Conservation (phyloP, 2,329 filamentous ascomycete species). For the Ophiosphaerella herpotricha region DNA sequence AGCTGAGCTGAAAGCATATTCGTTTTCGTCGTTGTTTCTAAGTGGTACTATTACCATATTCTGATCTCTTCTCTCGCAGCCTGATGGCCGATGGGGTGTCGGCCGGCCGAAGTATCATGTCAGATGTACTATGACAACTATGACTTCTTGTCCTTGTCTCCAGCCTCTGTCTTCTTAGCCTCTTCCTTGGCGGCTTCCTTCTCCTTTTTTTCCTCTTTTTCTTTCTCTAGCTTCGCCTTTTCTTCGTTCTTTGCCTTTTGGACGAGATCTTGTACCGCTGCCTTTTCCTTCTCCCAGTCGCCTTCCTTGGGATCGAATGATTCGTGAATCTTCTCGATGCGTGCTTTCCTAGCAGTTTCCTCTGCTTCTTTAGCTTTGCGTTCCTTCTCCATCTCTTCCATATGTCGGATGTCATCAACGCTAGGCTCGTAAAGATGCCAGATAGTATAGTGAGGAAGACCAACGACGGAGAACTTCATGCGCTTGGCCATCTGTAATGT, state of each 20-base stretch:
- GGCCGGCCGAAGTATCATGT: not conserved
- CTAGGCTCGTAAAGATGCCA: conserved; percentile 99
- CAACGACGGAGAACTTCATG: conserved; percentile 94
- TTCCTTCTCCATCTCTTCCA: conserved; percentile 98
- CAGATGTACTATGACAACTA: not conserved
- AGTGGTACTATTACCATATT: no score
- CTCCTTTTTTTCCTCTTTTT: conserved; percentile 60
- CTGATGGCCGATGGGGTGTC: not conserved
- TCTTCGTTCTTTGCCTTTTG: conserved; percentile 58
- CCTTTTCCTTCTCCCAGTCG: conserved; percentile 92
- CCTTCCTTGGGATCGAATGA: conserved; percentile 75
- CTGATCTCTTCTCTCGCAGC: not conserved
- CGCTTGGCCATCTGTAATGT: conserved; percentile 83
- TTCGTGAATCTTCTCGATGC: conserved; percentile 77
- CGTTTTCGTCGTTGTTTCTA: no score
- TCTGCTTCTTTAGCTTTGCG: conserved; percentile 78
- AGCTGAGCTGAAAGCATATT: no score
- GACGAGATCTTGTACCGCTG: conserved; percentile 71
- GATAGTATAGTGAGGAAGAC: conserved; percentile 95
- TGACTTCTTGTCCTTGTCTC: conserved; percentile 47
- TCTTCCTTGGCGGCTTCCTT: conserved; percentile 50
- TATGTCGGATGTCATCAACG: conserved; percentile 93
- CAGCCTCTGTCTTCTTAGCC: conserved; percentile 18
- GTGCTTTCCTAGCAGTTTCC: conserved; percentile 73
- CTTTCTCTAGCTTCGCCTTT: conserved; percentile 30